A percentile compares a stretch with the other conserved stretches of the same genome.
phyloP scores from a whole-genome alignment of 2,329 filamentous ascomycete species.

The Rhexocercosporidium sp. region DNA sequence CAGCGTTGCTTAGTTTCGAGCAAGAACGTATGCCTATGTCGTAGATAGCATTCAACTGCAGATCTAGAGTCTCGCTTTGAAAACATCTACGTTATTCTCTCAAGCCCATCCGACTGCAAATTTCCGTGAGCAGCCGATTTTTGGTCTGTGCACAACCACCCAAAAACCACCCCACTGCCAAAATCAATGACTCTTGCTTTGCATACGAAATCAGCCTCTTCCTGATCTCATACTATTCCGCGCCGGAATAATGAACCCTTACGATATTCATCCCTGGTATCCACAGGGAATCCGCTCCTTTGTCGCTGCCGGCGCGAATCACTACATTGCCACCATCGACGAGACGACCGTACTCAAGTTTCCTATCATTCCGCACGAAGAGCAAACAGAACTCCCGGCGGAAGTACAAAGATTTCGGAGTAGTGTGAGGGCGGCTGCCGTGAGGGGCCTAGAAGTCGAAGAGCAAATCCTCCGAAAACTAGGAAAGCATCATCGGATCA shows the following conservation, averaged over 20 bases:
- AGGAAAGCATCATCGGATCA: background rate
- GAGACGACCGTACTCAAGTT: slow-evolving; percentile 5
- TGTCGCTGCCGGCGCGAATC: slow-evolving; percentile 1
- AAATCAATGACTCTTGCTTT: background rate
- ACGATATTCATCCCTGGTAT: slow-evolving; percentile 8
- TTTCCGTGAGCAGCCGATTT: no score
- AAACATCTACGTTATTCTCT: no score
- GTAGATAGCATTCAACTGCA: slow-evolving; percentile 3
- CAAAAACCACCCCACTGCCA: no score
- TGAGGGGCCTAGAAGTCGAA: background rate
- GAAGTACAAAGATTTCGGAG: slow-evolving; percentile 20
- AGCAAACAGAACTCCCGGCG: slow-evolving; percentile 15
- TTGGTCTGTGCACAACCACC: no score
- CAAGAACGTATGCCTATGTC: background rate
- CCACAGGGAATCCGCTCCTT: slow-evolving; percentile 11
- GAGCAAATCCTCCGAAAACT: background rate
- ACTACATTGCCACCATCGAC: slow-evolving; percentile 7
- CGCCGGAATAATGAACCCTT: slow-evolving; percentile 5
- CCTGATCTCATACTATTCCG: slow-evolving; percentile 1
- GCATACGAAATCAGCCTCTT: slow-evolving; percentile 3
- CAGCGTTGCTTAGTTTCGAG: background rate
- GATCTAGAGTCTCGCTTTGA: no score
- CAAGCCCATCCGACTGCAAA: no score
- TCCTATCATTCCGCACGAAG: slow-evolving; percentile 11
- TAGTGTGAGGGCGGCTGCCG: slow-evolving; percentile 16